Evolutionary conservation across 202 grass and related monocot genomes (phyloP).

Genomic region (Digitaria exilis): DNA sequence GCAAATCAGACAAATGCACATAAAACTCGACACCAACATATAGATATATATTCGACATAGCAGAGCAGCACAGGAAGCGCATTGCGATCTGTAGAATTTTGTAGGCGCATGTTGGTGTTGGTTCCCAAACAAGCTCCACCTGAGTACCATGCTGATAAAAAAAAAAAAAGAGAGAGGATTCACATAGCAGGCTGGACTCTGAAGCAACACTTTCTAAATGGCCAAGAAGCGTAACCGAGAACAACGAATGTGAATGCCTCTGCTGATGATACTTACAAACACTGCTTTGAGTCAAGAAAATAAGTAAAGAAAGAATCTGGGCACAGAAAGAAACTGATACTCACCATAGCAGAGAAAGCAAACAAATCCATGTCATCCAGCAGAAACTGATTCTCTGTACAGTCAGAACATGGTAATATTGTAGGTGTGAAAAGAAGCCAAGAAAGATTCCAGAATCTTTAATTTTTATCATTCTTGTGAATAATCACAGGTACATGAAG

Average conservation of each 20-base stretch:
- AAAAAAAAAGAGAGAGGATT: background rate
- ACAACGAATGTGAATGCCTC: background rate
- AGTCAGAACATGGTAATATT: constrained; percentile 3
- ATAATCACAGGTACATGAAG: constrained; percentile 53
- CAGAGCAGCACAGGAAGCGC: background rate
- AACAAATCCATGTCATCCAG: too few relatives aligned
- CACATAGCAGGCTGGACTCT: background rate
- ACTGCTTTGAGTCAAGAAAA: background rate
- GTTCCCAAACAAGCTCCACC: background rate
- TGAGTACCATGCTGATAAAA: background rate
- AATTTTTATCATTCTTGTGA: constrained; percentile 35
- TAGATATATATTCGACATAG: background rate
- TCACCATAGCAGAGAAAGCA: background rate
- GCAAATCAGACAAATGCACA: background rate
- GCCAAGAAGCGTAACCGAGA: background rate
- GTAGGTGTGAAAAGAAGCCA: background rate
- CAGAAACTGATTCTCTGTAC: constrained; percentile 8
- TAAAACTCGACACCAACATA: background rate
- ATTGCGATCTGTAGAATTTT: too few relatives aligned
- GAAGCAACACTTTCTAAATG: background rate
- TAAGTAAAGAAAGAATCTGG: constrained; percentile 8
- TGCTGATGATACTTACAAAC: background rate
- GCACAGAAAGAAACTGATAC: background rate
- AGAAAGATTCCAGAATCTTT: constrained; percentile 19
- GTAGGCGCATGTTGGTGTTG: background rate